A percentile compares a stretch with the other conserved stretches of the same genome.
Evolutionary conservation across 73 alveolate species (phyloP).

Genomic region (Paramecium sonneborni): DNA sequence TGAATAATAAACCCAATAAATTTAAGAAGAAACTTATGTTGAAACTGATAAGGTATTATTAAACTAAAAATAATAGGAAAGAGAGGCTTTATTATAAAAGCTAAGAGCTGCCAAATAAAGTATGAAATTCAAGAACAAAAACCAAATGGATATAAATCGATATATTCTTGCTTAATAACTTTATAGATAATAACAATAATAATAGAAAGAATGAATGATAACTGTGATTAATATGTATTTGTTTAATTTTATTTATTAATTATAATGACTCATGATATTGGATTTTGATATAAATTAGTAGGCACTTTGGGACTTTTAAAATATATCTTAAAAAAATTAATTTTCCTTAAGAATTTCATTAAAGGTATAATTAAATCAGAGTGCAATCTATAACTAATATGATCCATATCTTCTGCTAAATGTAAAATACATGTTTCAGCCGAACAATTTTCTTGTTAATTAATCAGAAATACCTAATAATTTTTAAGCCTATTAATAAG

Average conservation of each 20-base stretch:
- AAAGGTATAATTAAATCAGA: conserved; percentile 9
- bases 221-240: not conserved
- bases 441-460: conserved; percentile 45
- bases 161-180: conserved; percentile 11
- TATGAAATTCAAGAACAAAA: conserved; percentile 12
- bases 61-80: not conserved
- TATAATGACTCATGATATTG: not conserved
- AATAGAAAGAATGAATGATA: not conserved
- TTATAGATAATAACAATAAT: not conserved
- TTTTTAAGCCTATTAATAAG: conserved; percentile 67
- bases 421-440: conserved; percentile 85
- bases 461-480: not conserved
- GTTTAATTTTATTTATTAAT: not conserved
- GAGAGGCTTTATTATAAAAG: conserved; percentile 56
- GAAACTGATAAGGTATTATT: not conserved
- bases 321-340: not conserved
- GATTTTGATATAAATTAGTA: not conserved
- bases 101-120: conserved; percentile 56
- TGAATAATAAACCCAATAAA: not conserved
- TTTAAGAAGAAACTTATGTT: conserved; percentile 1
- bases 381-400: conserved; percentile 69
- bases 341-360: not conserved
- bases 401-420: conserved; percentile 81
- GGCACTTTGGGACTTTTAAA: not conserved
- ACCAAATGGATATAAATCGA: not conserved